Percentiles rank a stretch among this genome's conserved stretches.
phyloP scores from a whole-genome alignment of 106 monocot species.

The Dendrobium catenatum region DNA sequence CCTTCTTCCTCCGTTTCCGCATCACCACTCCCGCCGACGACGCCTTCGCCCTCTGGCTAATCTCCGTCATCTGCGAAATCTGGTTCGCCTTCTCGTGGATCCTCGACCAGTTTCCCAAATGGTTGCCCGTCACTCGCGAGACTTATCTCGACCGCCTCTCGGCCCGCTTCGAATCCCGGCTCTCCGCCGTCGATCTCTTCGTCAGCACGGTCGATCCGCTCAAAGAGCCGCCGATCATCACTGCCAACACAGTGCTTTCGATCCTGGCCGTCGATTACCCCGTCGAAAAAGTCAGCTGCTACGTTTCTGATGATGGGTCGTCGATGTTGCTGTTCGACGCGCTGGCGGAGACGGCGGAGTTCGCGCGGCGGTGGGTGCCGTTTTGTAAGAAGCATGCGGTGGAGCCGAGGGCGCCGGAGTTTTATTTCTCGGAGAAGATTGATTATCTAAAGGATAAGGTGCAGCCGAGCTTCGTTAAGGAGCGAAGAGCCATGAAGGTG shows the following conservation, averaged over 20 bases:
- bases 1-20: conserved; percentile 87
- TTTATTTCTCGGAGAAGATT: conserved; percentile 93
- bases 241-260: conserved; percentile 92
- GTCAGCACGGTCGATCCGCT: conserved; percentile 91
- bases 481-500: conserved; percentile 93
- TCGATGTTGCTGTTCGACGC: conserved; percentile 92
- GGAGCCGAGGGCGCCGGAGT: conserved; percentile 87
- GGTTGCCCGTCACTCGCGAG: conserved; percentile 75
- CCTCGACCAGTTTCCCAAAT: conserved; percentile 96
- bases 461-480: conserved; percentile 87
- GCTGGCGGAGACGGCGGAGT: conserved; percentile 82
- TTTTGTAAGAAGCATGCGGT: conserved; percentile 84
- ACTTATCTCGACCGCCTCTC: conserved; percentile 93
- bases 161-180: conserved; percentile 63
- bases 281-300: conserved; percentile 79
- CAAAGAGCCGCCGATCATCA: conserved; percentile 94
- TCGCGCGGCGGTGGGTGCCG: conserved; percentile 85
- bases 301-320: conserved; percentile 90
- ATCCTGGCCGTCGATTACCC: conserved; percentile 89
- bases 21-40: conserved; percentile 69
- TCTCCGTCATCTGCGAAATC: conserved; percentile 86
- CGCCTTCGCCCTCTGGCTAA: conserved; percentile 87
- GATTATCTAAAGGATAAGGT: conserved; percentile 96
- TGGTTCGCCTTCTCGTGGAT: conserved; percentile 99
- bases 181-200: conserved; percentile 74